phyloP scores from a whole-genome alignment of 2,329 filamentous ascomycete genomes.

The Pseudogymnoascus sp. region DNA sequence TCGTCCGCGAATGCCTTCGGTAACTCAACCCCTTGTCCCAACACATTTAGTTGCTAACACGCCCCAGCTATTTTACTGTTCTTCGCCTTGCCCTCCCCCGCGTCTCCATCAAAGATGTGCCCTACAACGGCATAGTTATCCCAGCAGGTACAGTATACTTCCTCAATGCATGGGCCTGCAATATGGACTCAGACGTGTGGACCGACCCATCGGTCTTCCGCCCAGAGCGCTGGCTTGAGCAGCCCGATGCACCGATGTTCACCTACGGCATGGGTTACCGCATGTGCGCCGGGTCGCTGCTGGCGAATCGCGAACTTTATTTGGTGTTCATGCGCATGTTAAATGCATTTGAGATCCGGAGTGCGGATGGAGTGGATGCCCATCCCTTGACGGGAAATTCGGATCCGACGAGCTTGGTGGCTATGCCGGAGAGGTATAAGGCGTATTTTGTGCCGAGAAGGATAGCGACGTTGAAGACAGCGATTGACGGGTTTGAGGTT shows the following conservation, averaged over 20 bases:
- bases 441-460: conserved; percentile 50
- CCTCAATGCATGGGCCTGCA: conserved; percentile 60
- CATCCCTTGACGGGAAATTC: conserved; percentile 51
- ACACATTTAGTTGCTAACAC: conserved; percentile 11
- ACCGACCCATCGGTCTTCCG: conserved; percentile 49
- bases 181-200: conserved; percentile 55
- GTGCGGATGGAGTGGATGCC: conserved; percentile 45
- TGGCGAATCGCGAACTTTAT: conserved; percentile 59
- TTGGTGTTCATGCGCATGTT: conserved; percentile 54
- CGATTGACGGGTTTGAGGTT: conserved; percentile 27
- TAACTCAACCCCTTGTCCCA: conserved; percentile 19
- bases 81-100: conserved; percentile 54
- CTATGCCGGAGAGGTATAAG: conserved; percentile 50
- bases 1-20: conserved; percentile 54
- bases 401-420: conserved; percentile 54
- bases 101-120: conserved; percentile 50
- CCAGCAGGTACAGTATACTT: conserved; percentile 57
- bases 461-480: conserved; percentile 35
- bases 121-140: conserved; percentile 48
- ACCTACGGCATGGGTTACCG: conserved; percentile 59
- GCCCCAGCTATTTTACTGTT: conserved; percentile 50
- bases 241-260: conserved; percentile 52
- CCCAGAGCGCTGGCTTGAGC: conserved; percentile 54
- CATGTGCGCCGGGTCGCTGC: conserved; percentile 56
- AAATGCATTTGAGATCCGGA: conserved; percentile 51